phyloP scores from a whole-genome alignment of 73 alveolate species.

The Paramecium octaurelia region DNA sequence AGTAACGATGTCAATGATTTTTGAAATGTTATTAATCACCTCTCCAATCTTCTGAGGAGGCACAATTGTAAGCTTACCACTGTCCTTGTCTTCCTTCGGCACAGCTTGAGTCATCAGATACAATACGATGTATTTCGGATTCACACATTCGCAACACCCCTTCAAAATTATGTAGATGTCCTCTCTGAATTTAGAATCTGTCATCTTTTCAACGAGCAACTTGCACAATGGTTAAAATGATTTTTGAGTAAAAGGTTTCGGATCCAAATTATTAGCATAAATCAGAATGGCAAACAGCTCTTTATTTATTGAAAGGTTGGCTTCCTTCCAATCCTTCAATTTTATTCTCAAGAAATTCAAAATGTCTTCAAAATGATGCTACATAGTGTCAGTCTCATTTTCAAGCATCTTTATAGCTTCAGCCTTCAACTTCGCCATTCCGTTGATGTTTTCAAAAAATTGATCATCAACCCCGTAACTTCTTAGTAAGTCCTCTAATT shows the following conservation, averaged over 20 bases:
- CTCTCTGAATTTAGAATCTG: constrained; percentile 50
- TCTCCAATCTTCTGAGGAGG: constrained; percentile 53
- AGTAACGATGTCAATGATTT: constrained; percentile 48
- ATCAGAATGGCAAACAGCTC: constrained; percentile 43
- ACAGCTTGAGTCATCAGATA: neutral
- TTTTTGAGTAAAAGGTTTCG: constrained; percentile 43
- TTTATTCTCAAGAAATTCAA: neutral
- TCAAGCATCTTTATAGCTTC: constrained; percentile 50
- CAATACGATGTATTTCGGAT: constrained; percentile 38
- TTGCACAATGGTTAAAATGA: constrained; percentile 42
- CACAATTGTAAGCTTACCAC: neutral
- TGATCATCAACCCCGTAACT: constrained; percentile 17
- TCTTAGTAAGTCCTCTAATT: neutral
- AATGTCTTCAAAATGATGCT: constrained; percentile 47
- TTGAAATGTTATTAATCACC: neutral
- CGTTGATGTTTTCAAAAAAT: constrained; percentile 21
- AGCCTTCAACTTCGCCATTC: constrained; percentile 31
- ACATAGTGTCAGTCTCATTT: constrained; percentile 17
- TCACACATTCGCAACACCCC: constrained; percentile 48
- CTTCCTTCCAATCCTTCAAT: constrained; percentile 45
- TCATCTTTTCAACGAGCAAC: constrained; percentile 27
- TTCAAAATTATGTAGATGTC: constrained; percentile 27
- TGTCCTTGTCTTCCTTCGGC: neutral
- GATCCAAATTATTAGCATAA: constrained; percentile 48
- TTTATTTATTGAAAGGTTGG: constrained; percentile 43